Conservation (phyloP, 2,329 filamentous ascomycete species). For the Paradendryphiella salina region DNA sequence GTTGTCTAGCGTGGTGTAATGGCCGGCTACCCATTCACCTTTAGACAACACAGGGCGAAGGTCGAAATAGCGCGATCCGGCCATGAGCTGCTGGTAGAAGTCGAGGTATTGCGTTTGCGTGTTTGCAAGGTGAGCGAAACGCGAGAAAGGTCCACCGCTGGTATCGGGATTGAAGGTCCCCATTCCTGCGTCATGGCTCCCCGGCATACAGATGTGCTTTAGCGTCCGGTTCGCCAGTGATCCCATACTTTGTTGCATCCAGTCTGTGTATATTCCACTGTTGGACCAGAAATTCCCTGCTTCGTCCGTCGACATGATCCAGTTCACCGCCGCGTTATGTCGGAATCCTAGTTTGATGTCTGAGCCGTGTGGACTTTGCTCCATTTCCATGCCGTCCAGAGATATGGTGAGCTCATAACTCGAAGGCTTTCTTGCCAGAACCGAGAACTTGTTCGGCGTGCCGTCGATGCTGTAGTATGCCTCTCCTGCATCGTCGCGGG, state of each 20-base stretch:
- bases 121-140: constrained; percentile 44
- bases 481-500: constrained; percentile 42
- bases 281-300: constrained; percentile 44
- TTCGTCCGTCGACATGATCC: constrained; percentile 45
- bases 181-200: constrained; percentile 57
- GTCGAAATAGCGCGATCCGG: constrained; percentile 55
- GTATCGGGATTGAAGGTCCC: constrained; percentile 48
- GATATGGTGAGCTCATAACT: constrained; percentile 40
- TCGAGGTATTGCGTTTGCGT: constrained; percentile 53
- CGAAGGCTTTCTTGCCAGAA: constrained; percentile 38
- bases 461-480: constrained; percentile 40
- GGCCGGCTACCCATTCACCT: constrained; percentile 50
- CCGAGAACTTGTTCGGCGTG: constrained; percentile 37
- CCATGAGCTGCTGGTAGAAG: constrained; percentile 52
- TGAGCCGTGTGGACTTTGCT: constrained; percentile 40
- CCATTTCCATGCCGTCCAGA: constrained; percentile 34
- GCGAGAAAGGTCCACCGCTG: constrained; percentile 23
- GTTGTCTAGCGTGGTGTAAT: constrained; percentile 47
- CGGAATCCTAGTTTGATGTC: constrained; percentile 43
- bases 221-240: constrained; percentile 49
- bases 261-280: constrained; percentile 41
- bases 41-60: constrained; percentile 50
- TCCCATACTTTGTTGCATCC: constrained; percentile 49
- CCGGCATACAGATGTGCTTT: constrained; percentile 54
- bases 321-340: constrained; percentile 44